Percentiles rank a stretch among this genome's conserved stretches.
These are phyloP conservation scores for Vicia villosa DNA, from an alignment of 306 rosid species.

Conservation along the genomic window DNA sequence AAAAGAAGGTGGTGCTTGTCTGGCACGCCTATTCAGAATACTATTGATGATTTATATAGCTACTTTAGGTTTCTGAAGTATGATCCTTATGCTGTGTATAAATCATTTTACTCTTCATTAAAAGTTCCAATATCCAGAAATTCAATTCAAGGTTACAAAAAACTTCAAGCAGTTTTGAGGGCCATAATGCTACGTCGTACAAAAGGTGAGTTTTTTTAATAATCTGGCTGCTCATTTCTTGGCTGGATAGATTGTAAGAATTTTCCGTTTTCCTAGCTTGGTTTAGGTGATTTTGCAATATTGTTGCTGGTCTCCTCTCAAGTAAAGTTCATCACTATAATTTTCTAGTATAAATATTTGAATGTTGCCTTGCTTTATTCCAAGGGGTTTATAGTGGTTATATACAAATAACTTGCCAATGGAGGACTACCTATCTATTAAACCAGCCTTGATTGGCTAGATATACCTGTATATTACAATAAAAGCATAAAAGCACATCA, in stretches of 20 bases:
- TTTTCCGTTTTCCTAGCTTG: conserved; percentile 12
- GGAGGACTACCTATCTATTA: neutral
- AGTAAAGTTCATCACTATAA: neutral
- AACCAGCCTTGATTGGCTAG: neutral
- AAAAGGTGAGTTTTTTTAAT: conserved; percentile 62
- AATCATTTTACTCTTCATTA: conserved; percentile 77
- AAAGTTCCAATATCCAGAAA: conserved; percentile 91
- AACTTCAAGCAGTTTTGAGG: conserved; percentile 97
- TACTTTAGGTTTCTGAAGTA: conserved; percentile 95
- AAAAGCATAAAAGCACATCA: neutral
- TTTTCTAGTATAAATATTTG: neutral
- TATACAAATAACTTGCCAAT: neutral
- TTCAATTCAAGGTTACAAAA: conserved; percentile 88
- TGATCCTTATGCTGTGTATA: conserved; percentile 90
- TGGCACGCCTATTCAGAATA: conserved; percentile 95
- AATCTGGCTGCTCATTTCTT: conserved; percentile 13
- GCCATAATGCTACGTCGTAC: conserved; percentile 99
- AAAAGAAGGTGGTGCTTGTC: conserved; percentile 99
- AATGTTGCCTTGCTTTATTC: neutral
- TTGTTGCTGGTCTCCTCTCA: conserved; percentile 19
- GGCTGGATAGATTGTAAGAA: conserved; percentile 6
- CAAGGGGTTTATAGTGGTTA: neutral
- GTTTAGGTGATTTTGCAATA: conserved; percentile 20
- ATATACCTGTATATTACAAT: neutral
- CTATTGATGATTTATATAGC: conserved; percentile 91